A percentile compares a stretch with the other conserved stretches of the same genome.
These are phyloP conservation scores for Knoxia roxburghii DNA, from an alignment of 257 asterid species.

Conservation along the genomic window DNA sequence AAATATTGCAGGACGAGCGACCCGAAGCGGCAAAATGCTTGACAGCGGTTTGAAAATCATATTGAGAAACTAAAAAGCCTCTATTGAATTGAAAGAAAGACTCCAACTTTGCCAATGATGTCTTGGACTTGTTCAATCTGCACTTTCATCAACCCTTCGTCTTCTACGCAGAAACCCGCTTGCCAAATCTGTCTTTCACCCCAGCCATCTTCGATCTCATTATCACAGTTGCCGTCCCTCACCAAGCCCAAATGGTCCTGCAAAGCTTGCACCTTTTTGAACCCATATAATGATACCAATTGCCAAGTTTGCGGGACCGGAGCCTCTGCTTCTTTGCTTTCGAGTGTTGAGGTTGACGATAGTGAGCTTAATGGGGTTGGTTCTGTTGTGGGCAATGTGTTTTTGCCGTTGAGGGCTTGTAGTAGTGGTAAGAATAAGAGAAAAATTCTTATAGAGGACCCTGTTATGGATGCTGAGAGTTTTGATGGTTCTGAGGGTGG, in stretches of 20 bases:
- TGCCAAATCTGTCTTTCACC: conserved; percentile 67
- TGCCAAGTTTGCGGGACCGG: conserved; percentile 76
- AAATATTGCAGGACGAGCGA: background rate
- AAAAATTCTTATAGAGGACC: conserved; percentile 44
- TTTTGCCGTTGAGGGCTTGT: conserved; percentile 60
- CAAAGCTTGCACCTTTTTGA: conserved; percentile 68
- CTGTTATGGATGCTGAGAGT: conserved; percentile 23
- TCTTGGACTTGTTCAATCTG: conserved; percentile 83
- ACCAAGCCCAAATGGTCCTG: conserved; percentile 69
- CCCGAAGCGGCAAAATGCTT: conserved; percentile 18
- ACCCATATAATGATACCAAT: conserved; percentile 36
- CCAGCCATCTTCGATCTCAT: conserved; percentile 17
- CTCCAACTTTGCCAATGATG: conserved; percentile 32
- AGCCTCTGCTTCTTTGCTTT: conserved; percentile 50
- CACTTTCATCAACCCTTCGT: conserved; percentile 77
- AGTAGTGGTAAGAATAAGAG: conserved; percentile 43
- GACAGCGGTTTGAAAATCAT: conserved; percentile 13
- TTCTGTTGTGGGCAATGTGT: conserved; percentile 62
- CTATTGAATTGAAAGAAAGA: conserved; percentile 12
- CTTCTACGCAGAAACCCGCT: conserved; percentile 31
- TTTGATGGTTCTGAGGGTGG: conserved; percentile 21
- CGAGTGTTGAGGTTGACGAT: conserved; percentile 51
- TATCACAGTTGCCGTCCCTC: background rate
- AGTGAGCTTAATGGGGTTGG: conserved; percentile 37
- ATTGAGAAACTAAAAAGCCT: conserved; percentile 14